Base-by-base conservation (phyloP, 208 protist species). In the Crithidia fasciculata region DNA sequence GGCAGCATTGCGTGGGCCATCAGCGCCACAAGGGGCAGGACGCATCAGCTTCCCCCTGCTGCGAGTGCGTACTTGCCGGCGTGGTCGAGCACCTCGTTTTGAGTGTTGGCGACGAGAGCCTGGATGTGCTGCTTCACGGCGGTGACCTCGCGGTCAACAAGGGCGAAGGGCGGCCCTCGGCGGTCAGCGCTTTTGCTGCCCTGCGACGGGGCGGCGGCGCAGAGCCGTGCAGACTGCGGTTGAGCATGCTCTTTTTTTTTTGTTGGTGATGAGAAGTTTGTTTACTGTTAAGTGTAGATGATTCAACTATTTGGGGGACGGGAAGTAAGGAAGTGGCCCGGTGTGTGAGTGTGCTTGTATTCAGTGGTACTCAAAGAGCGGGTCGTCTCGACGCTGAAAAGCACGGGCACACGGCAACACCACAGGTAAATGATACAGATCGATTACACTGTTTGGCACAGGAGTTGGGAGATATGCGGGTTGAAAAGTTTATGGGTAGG, bases 81-180 rank as follows among this genome's bases (percentile, higher is more conserved):
- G 67, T 96, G 83, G 47, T 96, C 86, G 4, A 96, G 78, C 39
- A 96, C 87, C 13, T 88, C 80, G 60, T 96, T 93, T 19, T 89
- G 73, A 15, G 68, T 82, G 69, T 93, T 85, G 12, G 47, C 64
- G 56, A 94, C 89, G 66, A 94, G 84, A 12, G 68, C 59, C 28
- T 78, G 61, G 62, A 94, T 92, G 77, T 94, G 89, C 5, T 68
- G 54, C 74, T 86, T 79, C 19, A 94, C 81, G 4, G 83, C 82
- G 36, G 85, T 80, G 12, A 94, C 78, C 76, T 94, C 89, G 37
- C 89, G 86, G 41, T 72, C 40, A 15, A 94, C 89, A 13, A 89
- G 69, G n/a, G 80, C 74, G 43, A 94, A 94, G 10, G 82, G 39
- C 73, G 62, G 44, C 84, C 85, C 36, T 89, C 75, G 5, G 81